Base-by-base conservation (phyloP, 2,329 filamentous ascomycete genomes). In the Dothistroma septosporum region DNA sequence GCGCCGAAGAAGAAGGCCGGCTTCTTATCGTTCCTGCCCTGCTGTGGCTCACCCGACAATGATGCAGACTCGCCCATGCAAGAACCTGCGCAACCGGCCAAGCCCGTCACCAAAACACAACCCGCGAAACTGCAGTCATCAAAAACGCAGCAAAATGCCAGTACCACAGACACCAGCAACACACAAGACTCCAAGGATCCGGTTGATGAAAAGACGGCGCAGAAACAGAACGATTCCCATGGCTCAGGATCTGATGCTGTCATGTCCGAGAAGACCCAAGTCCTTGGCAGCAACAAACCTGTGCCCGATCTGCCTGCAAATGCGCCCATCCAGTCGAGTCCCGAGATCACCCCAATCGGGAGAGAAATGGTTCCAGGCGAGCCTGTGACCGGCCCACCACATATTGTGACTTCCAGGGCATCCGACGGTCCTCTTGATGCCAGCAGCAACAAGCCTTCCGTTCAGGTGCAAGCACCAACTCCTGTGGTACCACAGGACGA, bases 21-120 rank as follows among this genome's bases (percentile, higher is more conserved):
- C 16, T 67, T 80, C 33, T 68, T 80, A 11, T 72, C 77, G 12
- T 81, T 90, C 58, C 79, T 91, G 61, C 85, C 82, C 62, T 91
- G 88, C 77, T 90, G 88, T 73, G 81, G 80, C 58, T 81, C 85
- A 46, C 85, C 86, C 54, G 86, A 87, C 64, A 80, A 83, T 64
- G 80, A 82, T 16, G 82, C 84, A 6, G 75, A 84, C 53, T 81
- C 84, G 52, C 79, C 77, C 59, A 81, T 81, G 56, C 81, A 83
- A 61, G 78, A 84, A 60, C 80, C 84, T 44, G 77, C 74, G 28
- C 76, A 79, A 63, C 76, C 77, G 46, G 73, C 75, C 21, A 80
- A 79, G 68, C 75, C 76, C 54, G 70, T 74, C 21, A 72, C 70
- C 55, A 75, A 73, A 57, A 63, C 74, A 21, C 75, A 75, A 48